Evolutionary conservation across 2,329 filamentous ascomycete genomes (phyloP).

Genomic region (Pezicula carpinea): DNA sequence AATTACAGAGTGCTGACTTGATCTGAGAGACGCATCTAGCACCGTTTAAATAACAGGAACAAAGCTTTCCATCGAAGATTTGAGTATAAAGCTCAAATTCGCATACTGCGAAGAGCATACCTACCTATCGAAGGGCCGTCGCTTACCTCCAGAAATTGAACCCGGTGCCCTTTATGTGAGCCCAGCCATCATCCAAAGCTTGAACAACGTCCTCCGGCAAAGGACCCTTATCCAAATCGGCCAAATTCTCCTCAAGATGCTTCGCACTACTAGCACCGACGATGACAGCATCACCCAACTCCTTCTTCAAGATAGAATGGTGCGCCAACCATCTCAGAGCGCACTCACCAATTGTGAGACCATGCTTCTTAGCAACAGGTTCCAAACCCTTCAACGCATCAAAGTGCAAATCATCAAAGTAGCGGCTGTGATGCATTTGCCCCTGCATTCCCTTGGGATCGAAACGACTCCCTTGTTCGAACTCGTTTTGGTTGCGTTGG

Average conservation of each 20-base stretch:
- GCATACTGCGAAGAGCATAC: too few species aligned
- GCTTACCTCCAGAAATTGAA: too few species aligned
- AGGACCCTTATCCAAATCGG: constrained; percentile 61
- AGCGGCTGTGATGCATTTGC: constrained; percentile 46
- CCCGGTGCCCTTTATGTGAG: too few species aligned
- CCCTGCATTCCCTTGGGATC: constrained; percentile 43
- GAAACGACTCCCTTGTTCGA: constrained; percentile 14
- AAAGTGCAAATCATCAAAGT: constrained; percentile 59
- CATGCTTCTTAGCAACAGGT: constrained; percentile 61
- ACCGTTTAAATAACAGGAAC: too few species aligned
- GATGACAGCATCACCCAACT: constrained; percentile 53
- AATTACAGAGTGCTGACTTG: too few species aligned
- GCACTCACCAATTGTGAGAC: constrained; percentile 65
- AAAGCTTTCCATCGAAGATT: too few species aligned
- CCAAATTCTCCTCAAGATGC: constrained; percentile 54
- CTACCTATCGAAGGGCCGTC: too few species aligned
- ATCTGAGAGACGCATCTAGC: too few species aligned
- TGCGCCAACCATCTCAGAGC: constrained; percentile 71
- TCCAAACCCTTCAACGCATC: constrained; percentile 66
- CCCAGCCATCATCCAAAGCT: constrained; percentile 74
- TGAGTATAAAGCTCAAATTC: too few species aligned
- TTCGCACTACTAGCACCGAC: constrained; percentile 53
- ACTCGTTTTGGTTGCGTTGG: constrained; percentile 40
- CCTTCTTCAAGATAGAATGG: constrained; percentile 56
- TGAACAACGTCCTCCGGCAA: constrained; percentile 72